Conservation (phyloP, 139 green algal genomes). For the Chlamydomonas schloesseri region DNA sequence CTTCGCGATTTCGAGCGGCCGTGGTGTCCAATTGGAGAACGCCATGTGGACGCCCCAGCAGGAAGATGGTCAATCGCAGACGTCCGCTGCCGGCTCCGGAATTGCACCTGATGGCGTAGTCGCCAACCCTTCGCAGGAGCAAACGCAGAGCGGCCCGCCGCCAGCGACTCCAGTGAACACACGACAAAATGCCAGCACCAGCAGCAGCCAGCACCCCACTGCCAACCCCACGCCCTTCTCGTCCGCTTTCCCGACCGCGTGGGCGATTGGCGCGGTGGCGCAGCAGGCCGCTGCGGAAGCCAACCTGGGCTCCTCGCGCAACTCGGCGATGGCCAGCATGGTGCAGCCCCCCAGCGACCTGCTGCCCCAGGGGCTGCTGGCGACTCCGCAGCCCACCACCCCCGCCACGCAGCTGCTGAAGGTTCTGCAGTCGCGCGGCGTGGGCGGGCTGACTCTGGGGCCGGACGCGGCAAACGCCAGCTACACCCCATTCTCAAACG, state of each 20-base stretch:
- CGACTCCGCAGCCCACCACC: conserved; percentile 12
- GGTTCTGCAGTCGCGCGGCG: background rate
- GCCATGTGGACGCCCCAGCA: too few relatives aligned
- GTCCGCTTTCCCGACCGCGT: conserved; percentile 1
- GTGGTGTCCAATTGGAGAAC: too few relatives aligned
- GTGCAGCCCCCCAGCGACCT: conserved; percentile 2
- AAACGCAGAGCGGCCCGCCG: too few relatives aligned
- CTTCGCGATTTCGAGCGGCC: too few relatives aligned
- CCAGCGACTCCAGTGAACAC: too few relatives aligned
- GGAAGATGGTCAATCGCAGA: too few relatives aligned
- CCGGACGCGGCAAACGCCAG: background rate
- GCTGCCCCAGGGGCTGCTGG: conserved; percentile 23
- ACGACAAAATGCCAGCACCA: background rate
- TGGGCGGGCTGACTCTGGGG: background rate
- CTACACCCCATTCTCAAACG: background rate
- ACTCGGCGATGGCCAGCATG: background rate
- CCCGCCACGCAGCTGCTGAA: conserved; percentile 3
- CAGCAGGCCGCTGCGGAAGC: background rate
- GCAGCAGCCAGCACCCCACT: background rate
- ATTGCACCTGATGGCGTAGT: too few relatives aligned
- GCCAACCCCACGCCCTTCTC: conserved; percentile 8
- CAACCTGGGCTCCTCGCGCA: background rate
- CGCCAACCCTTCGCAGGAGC: too few relatives aligned
- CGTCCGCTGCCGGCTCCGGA: too few relatives aligned
- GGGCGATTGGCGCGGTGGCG: background rate